Conservation (phyloP, 306 rosid genomes). For the Prunus davidiana region DNA sequence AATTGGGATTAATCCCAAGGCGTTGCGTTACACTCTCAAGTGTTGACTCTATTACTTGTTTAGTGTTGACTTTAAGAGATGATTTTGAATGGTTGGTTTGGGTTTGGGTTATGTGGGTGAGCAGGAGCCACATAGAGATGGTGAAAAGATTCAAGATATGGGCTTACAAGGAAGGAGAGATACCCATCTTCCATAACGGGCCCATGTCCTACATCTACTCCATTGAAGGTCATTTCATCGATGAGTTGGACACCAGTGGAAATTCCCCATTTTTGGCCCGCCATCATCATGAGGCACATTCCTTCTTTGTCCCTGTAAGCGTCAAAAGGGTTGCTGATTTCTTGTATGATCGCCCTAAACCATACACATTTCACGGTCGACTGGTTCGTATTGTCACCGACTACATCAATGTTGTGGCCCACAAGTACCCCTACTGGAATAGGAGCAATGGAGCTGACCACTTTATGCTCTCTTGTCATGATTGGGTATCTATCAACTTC, state of each 20-base stretch:
- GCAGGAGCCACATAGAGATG: constrained; percentile 69
- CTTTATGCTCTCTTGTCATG: constrained; percentile 61
- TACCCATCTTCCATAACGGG: constrained; percentile 54
- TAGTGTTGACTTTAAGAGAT: no score
- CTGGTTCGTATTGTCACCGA: constrained; percentile 35
- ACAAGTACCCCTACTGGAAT: constrained; percentile 51
- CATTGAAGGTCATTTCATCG: constrained; percentile 70
- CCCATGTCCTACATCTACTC: constrained; percentile 63
- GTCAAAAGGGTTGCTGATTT: constrained; percentile 40
- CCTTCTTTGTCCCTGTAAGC: constrained; percentile 51
- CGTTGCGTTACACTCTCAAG: not conserved
- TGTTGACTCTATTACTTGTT: no score
- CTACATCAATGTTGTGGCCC: constrained; percentile 27
- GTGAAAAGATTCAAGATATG: constrained; percentile 59
- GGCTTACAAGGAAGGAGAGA: constrained; percentile 61
- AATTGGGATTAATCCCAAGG: no score
- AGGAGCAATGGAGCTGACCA: constrained; percentile 66
- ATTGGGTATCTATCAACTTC: constrained; percentile 43
- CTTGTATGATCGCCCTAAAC: constrained; percentile 32
- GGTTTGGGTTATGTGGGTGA: not conserved
- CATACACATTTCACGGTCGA: constrained; percentile 26
- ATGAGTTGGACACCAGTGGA: constrained; percentile 47
- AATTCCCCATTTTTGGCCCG: constrained; percentile 32
- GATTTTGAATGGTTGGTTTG: no score
- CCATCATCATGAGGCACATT: constrained; percentile 51